These are phyloP conservation scores for Neurospora pannonica DNA, from an alignment of 495 filamentous ascomycete genomes.

Conservation along the genomic window DNA sequence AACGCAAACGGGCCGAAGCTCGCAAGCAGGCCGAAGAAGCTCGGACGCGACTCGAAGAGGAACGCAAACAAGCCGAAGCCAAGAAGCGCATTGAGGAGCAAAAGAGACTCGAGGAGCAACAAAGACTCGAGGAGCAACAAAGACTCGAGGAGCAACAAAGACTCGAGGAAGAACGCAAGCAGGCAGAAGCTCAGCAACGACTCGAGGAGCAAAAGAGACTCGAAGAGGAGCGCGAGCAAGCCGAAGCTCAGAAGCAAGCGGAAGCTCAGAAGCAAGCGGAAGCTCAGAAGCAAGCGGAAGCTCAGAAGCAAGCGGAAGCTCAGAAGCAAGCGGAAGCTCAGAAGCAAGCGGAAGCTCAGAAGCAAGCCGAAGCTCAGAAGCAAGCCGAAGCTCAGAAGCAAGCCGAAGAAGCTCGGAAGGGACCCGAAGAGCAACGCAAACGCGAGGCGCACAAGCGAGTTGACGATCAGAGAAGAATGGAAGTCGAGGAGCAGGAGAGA, in stretches of 20 bases:
- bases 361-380: neutral
- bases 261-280: neutral
- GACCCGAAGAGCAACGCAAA: neutral
- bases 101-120: too few species aligned
- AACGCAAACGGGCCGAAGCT: neutral
- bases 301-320: neutral
- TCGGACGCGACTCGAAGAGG: too few species aligned
- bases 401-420: neutral
- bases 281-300: neutral
- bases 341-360: neutral
- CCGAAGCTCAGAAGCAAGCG: neutral
- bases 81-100: too few species aligned
- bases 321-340: neutral
- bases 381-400: neutral
- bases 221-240: neutral
- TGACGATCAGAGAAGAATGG: neutral
- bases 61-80: too few species aligned
- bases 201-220: neutral
- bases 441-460: neutral
- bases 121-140: too few species aligned
- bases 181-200: too few species aligned
- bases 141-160: neutral
- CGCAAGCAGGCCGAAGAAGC: neutral
- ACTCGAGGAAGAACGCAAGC: neutral
- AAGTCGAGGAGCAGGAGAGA: neutral